phyloP scores from a whole-genome alignment of 805 yeast genomes.

The Yamadazyma akitaensis region DNA sequence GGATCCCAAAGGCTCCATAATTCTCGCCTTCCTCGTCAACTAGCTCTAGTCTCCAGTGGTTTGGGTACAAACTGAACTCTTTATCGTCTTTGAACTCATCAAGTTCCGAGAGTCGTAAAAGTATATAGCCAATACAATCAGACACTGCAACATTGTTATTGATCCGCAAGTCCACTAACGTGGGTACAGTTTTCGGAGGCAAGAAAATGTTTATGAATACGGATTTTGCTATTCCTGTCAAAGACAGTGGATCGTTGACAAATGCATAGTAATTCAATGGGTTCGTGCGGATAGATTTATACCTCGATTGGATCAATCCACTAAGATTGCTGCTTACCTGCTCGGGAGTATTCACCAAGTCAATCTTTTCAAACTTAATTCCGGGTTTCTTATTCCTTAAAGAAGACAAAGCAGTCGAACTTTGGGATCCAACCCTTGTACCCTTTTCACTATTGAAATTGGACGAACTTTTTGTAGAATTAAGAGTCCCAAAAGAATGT shows the following conservation, averaged over 20 bases:
- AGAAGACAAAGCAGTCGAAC: conserved; percentile 4
- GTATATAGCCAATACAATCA: conserved; percentile 41
- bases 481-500: conserved; percentile 1
- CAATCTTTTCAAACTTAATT: conserved; percentile 22
- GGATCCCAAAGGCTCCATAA: conserved; percentile 87
- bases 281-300: conserved; percentile 32
- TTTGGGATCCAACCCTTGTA: background rate
- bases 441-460: conserved; percentile 1
- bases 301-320: conserved; percentile 38
- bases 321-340: conserved; percentile 37
- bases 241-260: conserved; percentile 12
- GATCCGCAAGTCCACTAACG: conserved; percentile 21
- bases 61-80: conserved; percentile 36
- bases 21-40: conserved; percentile 94
- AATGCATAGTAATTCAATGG: conserved; percentile 45
- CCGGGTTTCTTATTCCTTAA: conserved; percentile 6
- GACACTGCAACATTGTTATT: conserved; percentile 27
- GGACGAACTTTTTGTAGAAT: background rate
- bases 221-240: conserved; percentile 1
- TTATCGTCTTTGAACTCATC: conserved; percentile 15
- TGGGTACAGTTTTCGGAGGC: conserved; percentile 30
- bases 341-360: conserved; percentile 7
- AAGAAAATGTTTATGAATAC: conserved; percentile 25
- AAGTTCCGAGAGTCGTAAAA: conserved; percentile 26
- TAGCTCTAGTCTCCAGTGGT: conserved; percentile 70